Conservation (phyloP, 1,139 yeast species). For the Pichia sp. region DNA sequence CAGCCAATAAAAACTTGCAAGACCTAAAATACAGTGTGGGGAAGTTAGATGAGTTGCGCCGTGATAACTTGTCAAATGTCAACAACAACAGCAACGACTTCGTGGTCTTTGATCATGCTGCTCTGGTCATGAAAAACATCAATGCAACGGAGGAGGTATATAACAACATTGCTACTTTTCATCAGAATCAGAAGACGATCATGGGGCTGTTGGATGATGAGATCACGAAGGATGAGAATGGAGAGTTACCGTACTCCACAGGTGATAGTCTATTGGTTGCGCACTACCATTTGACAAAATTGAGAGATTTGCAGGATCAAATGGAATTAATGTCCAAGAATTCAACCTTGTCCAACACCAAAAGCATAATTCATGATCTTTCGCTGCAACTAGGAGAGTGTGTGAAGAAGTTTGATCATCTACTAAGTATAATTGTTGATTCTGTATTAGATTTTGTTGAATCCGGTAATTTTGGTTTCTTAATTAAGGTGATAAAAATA, state of each 20-base stretch:
- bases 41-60: conserved; percentile 54
- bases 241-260: conserved; percentile 38
- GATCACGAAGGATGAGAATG: conserved; percentile 47
- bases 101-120: conserved; percentile 50
- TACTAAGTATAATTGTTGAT: conserved; percentile 48
- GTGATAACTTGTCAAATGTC: conserved; percentile 31
- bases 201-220: conserved; percentile 52
- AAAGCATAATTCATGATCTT: conserved; percentile 60
- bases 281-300: conserved; percentile 65
- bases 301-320: conserved; percentile 77
- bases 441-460: conserved; percentile 34
- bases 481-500: conserved; percentile 68
- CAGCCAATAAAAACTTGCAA: conserved; percentile 40
- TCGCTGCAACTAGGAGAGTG: conserved; percentile 48
- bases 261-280: conserved; percentile 54
- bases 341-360: conserved; percentile 51
- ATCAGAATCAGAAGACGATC: conserved; percentile 46
- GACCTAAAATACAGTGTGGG: conserved; percentile 51
- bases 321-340: conserved; percentile 47
- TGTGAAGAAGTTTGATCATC: conserved; percentile 59
- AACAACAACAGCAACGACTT: conserved; percentile 22
- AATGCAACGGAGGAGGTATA: conserved; percentile 64
- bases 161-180: conserved; percentile 57
- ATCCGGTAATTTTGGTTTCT: conserved; percentile 50
- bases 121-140: conserved; percentile 68